Base-by-base conservation (phyloP, 495 filamentous ascomycete species). In the Hypoxylon perforatum region DNA sequence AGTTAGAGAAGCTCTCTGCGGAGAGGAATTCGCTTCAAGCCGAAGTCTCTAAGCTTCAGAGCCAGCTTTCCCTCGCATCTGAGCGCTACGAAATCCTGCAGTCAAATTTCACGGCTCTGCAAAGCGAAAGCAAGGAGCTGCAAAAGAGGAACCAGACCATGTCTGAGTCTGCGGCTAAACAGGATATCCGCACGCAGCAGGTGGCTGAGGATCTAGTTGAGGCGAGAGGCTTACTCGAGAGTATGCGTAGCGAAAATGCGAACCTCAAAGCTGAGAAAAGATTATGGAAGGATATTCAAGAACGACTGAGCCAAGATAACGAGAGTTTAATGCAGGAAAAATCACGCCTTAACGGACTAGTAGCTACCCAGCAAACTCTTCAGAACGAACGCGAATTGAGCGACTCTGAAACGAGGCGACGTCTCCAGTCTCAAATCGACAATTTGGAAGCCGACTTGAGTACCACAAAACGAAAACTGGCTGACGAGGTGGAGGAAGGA, bases 191-290 rank as follows among this genome's bases (percentile, higher is more conserved):
- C 38, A 94, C 89, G 11, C 95, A 97, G 67, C 92, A 97, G 77
- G 89, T 92, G 45, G 91, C 92, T 0, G 96, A 99, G 77, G 94
- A 99, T 68, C 83, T 97, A 0, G 87, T 97, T 8, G 95, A 97
- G 74, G 87, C 90, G 1, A 90, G 90, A 67, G 90, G 88, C 58
- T 75, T 94, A 35, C 80, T 88, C 9, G 94, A 99, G 68, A 93
- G 92, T 69, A 85, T 98, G 78, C 91, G 93, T 18, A 92, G 89
- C 45, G 95, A 98, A 66, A 94, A 86, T 61, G 91, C 93, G 17
- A 97, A 97, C 74, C 86, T 97, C 10, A 96, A 94, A 75, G 94
- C 94, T 0, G 94, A 97, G 71, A 96, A 94, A 75, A 88, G 89
- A 3, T 81, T 98, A 19, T 94, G 89, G 91, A 96, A 94, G 78